Base-by-base conservation (phyloP, 768 basidiomycete species). In the Asterophora lycoperdoides region DNA sequence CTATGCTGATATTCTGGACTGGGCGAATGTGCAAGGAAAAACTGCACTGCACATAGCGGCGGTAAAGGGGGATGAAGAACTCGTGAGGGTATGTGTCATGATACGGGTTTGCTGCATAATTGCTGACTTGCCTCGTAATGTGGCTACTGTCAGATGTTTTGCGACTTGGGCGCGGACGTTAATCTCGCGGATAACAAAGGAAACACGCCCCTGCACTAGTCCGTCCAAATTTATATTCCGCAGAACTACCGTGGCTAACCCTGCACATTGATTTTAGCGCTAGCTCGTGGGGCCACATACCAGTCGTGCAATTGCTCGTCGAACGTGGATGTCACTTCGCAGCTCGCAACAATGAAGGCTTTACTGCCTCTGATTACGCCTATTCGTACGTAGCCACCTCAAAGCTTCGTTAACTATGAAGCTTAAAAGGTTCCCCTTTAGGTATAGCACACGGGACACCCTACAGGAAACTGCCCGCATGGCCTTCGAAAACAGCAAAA, bases 141-240 rank as follows among this genome's bases (percentile, higher is more conserved):
- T n/a, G n/a, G n/a, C n/a, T 33, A 48, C 52, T 37, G 48, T 26
- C 58, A 93, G 92, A 91, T 93, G 83, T 73, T 95, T 36, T 92
- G 88, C 64, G 92, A 95, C 68, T 69, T 93, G 15, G 90, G 84
- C 5, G 94, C 93, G 20, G 94, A 96, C 68, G 76, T 86, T 56
- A 88, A 96, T 68, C 68, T 97, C 43, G 76, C 93, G 9, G 94
- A 97, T 70, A 83, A 92, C 53, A 82, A 87, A 68, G 94, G 94
- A 39, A 95, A 96, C 59, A 90, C 92, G 1, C 83, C 94, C 28
- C 69, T 97, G 46, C 94, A 97, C 66, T 93, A 93, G 92, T 94
- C 63, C 68, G 89, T 72, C 28, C 42, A 48, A 29, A 26, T 44
- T 43, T 17, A 41, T 29, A 37, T 41, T 45, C 50, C 11, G 34